Evolutionary conservation across 2,329 filamentous ascomycete genomes (phyloP), one percentile per base, ranked within the genome.

Genomic region (Botrytis fragariae): DNA sequence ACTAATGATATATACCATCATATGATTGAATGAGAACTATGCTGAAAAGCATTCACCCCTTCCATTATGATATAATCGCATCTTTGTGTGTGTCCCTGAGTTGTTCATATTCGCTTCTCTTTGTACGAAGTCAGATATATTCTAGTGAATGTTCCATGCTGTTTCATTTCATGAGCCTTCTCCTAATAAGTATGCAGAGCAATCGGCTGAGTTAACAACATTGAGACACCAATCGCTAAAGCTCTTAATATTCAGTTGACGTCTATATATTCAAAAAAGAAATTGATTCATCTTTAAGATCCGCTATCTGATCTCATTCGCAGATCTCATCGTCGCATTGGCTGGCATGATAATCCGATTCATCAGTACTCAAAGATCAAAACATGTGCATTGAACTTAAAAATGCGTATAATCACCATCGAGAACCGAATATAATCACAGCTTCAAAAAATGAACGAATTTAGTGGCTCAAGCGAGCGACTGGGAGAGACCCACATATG

Each of bases 1-100:
- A 18, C 35, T 57, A 42, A 32, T 42, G 65, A 68, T 57, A 57
- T 25, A 68, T 68, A 42, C 35, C 48, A 68, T 42, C 35, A 68
- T 42, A 68, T 42, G 35, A 29, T 57, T 57, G 48, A 42, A 68
- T 57, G n/a, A 57, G 16, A 68, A 68, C n/a, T 18, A 54, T 10
- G 45, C 64, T 54, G 37, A 20, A 68, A 45, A 9, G 48, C 64
- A 42, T 42, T 42, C 29, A 68, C 16, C 16, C 4, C 16, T 42
- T 22, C 9, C 4, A n/a, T 42, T 20, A 20, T 42, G 29, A 16
- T 6, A 68, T 25, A 42, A 29, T 42, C 25, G 25, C 18, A 57
- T 12, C 25, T 14, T 14, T 54, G 7, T 16, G 37, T 57, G 35
- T 39, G 29, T 57, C 45, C 29, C 9, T 44, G n/a, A 20, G 8